Evolutionary conservation across 1,139 yeast genomes (phyloP).

Genomic region (Geotrichum fermentans): DNA sequence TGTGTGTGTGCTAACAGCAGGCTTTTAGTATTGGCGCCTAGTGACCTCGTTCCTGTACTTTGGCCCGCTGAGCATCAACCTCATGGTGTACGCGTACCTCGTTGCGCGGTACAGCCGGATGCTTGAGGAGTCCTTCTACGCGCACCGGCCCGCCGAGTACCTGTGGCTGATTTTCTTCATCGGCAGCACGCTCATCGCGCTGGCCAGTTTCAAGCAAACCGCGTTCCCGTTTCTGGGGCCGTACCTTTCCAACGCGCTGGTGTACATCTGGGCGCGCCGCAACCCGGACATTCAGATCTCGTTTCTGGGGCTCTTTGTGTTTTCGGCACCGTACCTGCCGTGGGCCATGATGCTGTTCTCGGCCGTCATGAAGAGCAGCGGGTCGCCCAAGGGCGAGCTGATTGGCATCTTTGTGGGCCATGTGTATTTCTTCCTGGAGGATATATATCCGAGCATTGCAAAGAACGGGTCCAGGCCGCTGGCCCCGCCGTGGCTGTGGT

Average conservation of each 20-base stretch:
- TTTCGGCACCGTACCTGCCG: constrained; percentile 44
- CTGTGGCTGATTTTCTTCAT: constrained; percentile 13
- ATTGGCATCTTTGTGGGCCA: constrained; percentile 46
- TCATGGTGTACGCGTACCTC: constrained; percentile 39
- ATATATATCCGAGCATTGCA: constrained; percentile 30
- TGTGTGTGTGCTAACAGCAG: not conserved
- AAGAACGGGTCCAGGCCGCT: constrained; percentile 34
- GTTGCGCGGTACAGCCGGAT: constrained; percentile 41
- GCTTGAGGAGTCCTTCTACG: constrained; percentile 39
- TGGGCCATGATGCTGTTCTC: constrained; percentile 36
- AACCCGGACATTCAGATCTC: constrained; percentile 41
- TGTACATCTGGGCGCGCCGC: constrained; percentile 46
- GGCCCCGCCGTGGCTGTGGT: constrained; percentile 39
- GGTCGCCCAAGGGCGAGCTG: constrained; percentile 33
- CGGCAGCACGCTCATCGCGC: constrained; percentile 7
- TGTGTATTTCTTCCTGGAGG: constrained; percentile 41
- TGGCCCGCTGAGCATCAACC: constrained; percentile 41
- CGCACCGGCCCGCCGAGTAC: constrained; percentile 11
- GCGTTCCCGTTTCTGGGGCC: constrained; percentile 39
- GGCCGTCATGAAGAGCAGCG: constrained; percentile 26
- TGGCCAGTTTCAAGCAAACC: constrained; percentile 24
- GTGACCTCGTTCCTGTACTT: constrained; percentile 43
- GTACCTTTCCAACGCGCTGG: constrained; percentile 39
- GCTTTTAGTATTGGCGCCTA: constrained; percentile 40
- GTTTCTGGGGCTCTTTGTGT: constrained; percentile 40